These are phyloP conservation scores for Sordariomycetes sp. DNA, from an alignment of 2,329 filamentous ascomycete species.

Conservation along the genomic window DNA sequence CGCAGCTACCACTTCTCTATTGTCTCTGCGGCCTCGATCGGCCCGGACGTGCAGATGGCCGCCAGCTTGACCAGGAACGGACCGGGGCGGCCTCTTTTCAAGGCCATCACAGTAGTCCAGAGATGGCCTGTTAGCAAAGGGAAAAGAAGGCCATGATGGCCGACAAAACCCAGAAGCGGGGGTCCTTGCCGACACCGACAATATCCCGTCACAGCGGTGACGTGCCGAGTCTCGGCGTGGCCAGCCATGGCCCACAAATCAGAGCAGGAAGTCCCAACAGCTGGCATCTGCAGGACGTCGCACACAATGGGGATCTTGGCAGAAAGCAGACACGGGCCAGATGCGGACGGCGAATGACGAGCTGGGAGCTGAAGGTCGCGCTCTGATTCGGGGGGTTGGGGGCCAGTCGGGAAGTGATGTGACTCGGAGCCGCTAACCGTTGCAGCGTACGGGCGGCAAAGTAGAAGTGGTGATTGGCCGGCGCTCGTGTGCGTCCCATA, in stretches of 20 bases:
- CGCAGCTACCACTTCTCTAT: neutral
- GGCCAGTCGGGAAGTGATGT: slow-evolving; percentile 3
- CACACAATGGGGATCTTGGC: neutral
- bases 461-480: slow-evolving; percentile 10
- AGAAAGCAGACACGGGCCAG: neutral
- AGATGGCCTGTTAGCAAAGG: neutral
- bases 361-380: neutral
- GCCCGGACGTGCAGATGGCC: slow-evolving; percentile 4
- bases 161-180: neutral
- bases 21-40: neutral
- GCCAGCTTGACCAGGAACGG: neutral
- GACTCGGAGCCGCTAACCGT: slow-evolving; percentile 4
- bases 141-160: neutral
- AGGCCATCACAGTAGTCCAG: neutral
- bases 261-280: neutral
- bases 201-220: neutral
- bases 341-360: slow-evolving; percentile 1
- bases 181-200: neutral
- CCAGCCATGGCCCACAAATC: neutral
- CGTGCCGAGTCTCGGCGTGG: neutral
- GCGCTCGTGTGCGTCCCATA: slow-evolving; percentile 5
- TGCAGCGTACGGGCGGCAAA: slow-evolving; percentile 13
- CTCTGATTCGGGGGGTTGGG: slow-evolving; percentile 4
- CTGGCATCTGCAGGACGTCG: neutral
- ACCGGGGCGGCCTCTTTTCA: neutral